Evolutionary conservation across 139 green algal genomes (phyloP).

Genomic region (Haematococcus lacustris): DNA sequence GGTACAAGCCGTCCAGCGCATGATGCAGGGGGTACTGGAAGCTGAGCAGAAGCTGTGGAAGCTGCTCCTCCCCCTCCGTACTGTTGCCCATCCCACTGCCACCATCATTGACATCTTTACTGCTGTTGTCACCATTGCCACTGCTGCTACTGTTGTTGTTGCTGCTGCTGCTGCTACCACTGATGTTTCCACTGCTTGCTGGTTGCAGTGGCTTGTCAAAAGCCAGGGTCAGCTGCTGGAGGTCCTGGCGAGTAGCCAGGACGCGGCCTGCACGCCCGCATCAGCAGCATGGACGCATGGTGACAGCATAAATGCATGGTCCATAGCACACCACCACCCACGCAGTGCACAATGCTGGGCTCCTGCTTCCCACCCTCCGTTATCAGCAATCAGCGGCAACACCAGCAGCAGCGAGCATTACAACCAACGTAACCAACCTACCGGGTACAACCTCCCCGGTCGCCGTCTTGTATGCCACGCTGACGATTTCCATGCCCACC

Average conservation of each 20-base stretch:
- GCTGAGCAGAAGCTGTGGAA: not conserved
- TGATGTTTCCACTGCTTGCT: not conserved
- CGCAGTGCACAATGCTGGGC: too few species aligned
- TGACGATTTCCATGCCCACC: too few species aligned
- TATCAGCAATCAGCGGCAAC: too few species aligned
- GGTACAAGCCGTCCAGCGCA: constrained; percentile 9
- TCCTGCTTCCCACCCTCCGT: too few species aligned
- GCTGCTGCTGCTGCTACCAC: not conserved
- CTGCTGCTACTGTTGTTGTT: not conserved
- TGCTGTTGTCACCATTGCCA: not conserved
- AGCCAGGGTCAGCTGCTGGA: constrained; percentile 1
- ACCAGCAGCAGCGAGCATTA: too few species aligned
- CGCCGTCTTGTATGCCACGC: too few species aligned
- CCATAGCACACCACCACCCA: too few species aligned
- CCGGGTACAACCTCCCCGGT: too few species aligned
- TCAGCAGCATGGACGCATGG: too few species aligned
- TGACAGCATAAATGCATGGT: too few species aligned
- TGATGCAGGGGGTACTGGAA: not conserved
- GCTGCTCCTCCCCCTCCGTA: not conserved
- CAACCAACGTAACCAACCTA: too few species aligned
- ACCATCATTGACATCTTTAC: not conserved
- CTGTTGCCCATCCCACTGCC: not conserved
- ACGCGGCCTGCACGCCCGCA: not conserved
- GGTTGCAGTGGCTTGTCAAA: not conserved
- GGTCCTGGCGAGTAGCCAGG: not conserved